A percentile compares a stretch with the other conserved stretches of the same genome.
Evolutionary conservation across 345 rosid species (phyloP).

Genomic region (Corchorus olitorius): DNA sequence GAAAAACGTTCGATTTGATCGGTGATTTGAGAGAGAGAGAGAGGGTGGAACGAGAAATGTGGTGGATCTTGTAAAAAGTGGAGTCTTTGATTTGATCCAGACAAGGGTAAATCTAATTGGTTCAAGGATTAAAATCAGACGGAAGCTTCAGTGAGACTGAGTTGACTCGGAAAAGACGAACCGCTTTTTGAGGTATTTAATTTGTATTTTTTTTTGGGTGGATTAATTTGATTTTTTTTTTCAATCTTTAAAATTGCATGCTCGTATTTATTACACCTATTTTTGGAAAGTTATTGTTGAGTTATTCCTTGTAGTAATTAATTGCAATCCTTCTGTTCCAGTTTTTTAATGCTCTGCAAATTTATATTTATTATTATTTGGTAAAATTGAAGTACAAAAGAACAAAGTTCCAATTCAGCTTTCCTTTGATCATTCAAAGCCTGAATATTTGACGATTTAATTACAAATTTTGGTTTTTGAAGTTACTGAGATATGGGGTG

Average conservation of each 20-base stretch:
- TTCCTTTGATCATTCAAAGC: not conserved
- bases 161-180: constrained; percentile 27
- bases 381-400: not conserved
- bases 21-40: constrained; percentile 5
- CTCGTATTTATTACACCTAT: constrained; percentile 10
- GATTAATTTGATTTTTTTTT: no score
- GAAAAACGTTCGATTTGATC: constrained; percentile 31
- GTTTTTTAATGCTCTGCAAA: not conserved
- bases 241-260: not conserved
- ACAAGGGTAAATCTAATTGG: constrained; percentile 28
- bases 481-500: constrained; percentile 55
- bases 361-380: not conserved
- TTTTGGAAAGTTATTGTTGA: not conserved
- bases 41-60: constrained; percentile 26
- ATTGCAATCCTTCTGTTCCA: not conserved
- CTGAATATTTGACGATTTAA: not conserved
- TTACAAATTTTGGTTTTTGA: not conserved
- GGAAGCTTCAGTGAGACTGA: constrained; percentile 14
- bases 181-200: constrained; percentile 7
- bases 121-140: constrained; percentile 19
- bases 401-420: not conserved
- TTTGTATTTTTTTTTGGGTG: not conserved
- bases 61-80: constrained; percentile 37
- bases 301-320: constrained; percentile 6
- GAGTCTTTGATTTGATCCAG: constrained; percentile 23